Evolutionary conservation across 73 alveolate genomes (phyloP).

Genomic region (Blepharisma japonicum): DNA sequence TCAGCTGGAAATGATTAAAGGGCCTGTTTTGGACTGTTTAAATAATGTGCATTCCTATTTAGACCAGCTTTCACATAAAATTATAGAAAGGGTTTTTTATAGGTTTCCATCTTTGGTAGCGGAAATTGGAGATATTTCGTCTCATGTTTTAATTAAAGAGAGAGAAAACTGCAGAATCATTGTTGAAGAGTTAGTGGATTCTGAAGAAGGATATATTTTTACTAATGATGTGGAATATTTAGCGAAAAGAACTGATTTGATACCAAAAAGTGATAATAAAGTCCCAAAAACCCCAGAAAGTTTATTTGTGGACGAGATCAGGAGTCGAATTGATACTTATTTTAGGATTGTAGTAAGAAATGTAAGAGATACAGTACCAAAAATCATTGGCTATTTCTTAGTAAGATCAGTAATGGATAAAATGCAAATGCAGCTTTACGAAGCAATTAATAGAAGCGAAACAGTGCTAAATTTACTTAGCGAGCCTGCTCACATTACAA

Average conservation of each 20-base stretch:
- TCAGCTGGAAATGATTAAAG: conserved; percentile 67
- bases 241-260: not conserved
- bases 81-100: conserved; percentile 54
- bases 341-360: conserved; percentile 76
- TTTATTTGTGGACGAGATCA: conserved; percentile 73
- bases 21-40: conserved; percentile 69
- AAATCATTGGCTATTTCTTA: conserved; percentile 88
- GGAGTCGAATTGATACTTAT: conserved; percentile 77
- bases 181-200: conserved; percentile 72
- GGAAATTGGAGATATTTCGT: conserved; percentile 55
- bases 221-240: conserved; percentile 81
- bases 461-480: conserved; percentile 13
- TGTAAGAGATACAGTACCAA: conserved; percentile 85
- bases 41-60: conserved; percentile 58
- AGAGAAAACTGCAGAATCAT: conserved; percentile 70
- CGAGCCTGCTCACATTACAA: conserved; percentile 54
- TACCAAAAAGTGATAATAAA: conserved; percentile 33
- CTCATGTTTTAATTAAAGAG: conserved; percentile 53
- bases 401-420: not conserved
- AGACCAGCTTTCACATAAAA: conserved; percentile 55
- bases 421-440: conserved; percentile 40
- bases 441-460: conserved; percentile 31
- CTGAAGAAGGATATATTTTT: conserved; percentile 88
- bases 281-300: conserved; percentile 66
- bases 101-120: conserved; percentile 72